A percentile compares a stretch with the other conserved stretches of the same genome.
These are phyloP conservation scores for Anthostomella pinea DNA, from an alignment of 2,329 filamentous ascomycete genomes.

Conservation along the genomic window DNA sequence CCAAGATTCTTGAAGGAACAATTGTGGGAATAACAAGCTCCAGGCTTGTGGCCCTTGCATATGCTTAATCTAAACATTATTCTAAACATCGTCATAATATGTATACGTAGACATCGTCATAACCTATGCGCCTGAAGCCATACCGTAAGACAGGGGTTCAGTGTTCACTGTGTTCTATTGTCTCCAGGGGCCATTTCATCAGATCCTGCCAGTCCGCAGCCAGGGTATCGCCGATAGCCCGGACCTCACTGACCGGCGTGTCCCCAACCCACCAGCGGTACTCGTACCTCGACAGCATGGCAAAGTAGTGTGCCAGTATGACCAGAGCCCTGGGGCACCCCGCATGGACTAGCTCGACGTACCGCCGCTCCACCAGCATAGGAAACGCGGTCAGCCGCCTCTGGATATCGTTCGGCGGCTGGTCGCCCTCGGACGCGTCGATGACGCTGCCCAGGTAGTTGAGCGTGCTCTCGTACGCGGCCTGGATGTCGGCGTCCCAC, in stretches of 20 bases:
- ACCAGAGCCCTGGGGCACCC: conserved; percentile 34
- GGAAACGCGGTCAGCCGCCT: conserved; percentile 15
- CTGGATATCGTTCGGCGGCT: conserved; percentile 1
- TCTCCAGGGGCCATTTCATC: conserved; percentile 13
- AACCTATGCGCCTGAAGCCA: too few relatives aligned
- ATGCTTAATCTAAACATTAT: too few relatives aligned
- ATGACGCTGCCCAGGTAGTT: conserved; percentile 9
- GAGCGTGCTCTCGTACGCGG: conserved; percentile 10
- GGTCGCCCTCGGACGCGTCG: conserved; percentile 9
- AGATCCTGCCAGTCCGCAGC: conserved; percentile 12
- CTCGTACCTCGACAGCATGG: conserved; percentile 43
- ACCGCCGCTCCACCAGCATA: conserved; percentile 13
- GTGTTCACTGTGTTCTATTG: too few relatives aligned
- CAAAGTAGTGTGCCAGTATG: conserved; percentile 48
- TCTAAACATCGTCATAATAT: too few relatives aligned
- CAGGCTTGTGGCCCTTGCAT: too few relatives aligned
- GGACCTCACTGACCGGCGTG: conserved; percentile 25
- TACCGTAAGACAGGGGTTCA: too few relatives aligned
- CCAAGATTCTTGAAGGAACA: too few relatives aligned
- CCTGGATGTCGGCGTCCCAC: conserved; percentile 16
- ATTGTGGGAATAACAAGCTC: too few relatives aligned
- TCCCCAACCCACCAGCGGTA: conserved; percentile 38
- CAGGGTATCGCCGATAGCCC: conserved; percentile 20
- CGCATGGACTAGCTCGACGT: conserved; percentile 12
- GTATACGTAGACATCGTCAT: too few relatives aligned